These are phyloP conservation scores for Marchantia paleacea DNA, from an alignment of 225 moss, liverwort and hornwort species.

Conservation along the genomic window DNA sequence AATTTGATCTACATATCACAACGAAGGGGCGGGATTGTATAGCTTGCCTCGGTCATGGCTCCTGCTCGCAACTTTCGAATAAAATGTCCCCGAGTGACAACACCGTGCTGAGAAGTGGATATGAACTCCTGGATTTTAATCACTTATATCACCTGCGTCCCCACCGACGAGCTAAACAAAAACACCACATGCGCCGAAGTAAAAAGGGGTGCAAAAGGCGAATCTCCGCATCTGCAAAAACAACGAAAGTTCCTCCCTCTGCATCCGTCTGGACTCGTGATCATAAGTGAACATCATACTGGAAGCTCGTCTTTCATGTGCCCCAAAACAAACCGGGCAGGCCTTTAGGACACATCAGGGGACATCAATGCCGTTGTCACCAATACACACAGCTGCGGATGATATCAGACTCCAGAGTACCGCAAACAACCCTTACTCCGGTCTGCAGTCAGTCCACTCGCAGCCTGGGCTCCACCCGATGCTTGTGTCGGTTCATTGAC, in stretches of 20 bases:
- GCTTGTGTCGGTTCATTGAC: not conserved
- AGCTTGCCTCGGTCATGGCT: slow-evolving; percentile 16
- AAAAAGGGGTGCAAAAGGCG: not conserved
- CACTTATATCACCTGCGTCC: not conserved
- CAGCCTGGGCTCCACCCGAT: not conserved
- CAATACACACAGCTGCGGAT: not conserved
- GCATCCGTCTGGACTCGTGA: not conserved
- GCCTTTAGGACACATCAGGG: too few relatives aligned
- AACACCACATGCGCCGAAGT: not conserved
- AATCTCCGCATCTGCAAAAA: not conserved
- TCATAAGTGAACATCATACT: not conserved
- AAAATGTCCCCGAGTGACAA: not conserved
- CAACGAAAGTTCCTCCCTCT: not conserved
- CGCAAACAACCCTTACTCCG: too few relatives aligned
- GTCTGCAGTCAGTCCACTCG: not conserved
- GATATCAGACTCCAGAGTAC: too few relatives aligned
- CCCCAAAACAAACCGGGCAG: not conserved
- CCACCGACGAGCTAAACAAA: not conserved
- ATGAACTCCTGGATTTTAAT: not conserved
- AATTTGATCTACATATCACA: not conserved
- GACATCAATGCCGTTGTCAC: not conserved
- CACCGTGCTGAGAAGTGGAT: not conserved
- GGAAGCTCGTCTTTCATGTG: slow-evolving; percentile 2
- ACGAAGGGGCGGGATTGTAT: not conserved
- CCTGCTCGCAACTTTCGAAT: not conserved